Base-by-base conservation (phyloP, 169 alveolate genomes). In the Condylostoma magnum region DNA sequence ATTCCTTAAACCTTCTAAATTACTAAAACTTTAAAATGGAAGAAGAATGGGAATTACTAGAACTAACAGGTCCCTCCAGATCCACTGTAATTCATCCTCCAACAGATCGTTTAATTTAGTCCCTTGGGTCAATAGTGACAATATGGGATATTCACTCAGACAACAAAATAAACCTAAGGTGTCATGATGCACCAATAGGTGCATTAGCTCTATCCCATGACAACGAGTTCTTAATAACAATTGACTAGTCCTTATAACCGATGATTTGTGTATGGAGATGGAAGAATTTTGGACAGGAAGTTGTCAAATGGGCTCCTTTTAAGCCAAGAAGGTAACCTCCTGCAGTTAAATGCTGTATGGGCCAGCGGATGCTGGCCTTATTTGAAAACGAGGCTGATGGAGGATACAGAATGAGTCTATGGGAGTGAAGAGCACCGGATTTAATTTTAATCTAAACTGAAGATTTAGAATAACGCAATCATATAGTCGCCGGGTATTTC, bases 41-140 rank as follows among this genome's bases (percentile, higher is more conserved):
- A 60, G 71, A 60, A 41, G 56, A 60, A 10, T 60, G 71, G 71
- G 71, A 60, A 41, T 10, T 60, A 10, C 57, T 60, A 15, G 71
- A 60, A 27, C 57, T 38, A n/a, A 60, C 71, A 12, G 71, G 71
- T n/a, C 57, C 58, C 8, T n/a, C 20, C n/a, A n/a, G 25, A 10
- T n/a, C 31, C n/a, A 8, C 6, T 38, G 27, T 55, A n/a, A 31
- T 41, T 15, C 71, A 60, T 41, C 15, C 25, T 28, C 56, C 71
- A 10, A 38, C 71, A 10, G 33, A 28, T 15, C 18, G 41, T n/a
- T 34, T 60, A 12, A 31, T 60, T 6, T 60, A 60, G n/a, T 60
- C 71, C 10, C 10, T 60, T n/a, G 71, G 71, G n/a, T 20, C 71
- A 37, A 38, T 60, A 38, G 37, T 60, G 10, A 38, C 43, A 8